Evolutionary conservation across 176 grass and related monocot genomes (phyloP), one percentile per base, ranked within the genome.

Genomic region (Saccharum officinarum): DNA sequence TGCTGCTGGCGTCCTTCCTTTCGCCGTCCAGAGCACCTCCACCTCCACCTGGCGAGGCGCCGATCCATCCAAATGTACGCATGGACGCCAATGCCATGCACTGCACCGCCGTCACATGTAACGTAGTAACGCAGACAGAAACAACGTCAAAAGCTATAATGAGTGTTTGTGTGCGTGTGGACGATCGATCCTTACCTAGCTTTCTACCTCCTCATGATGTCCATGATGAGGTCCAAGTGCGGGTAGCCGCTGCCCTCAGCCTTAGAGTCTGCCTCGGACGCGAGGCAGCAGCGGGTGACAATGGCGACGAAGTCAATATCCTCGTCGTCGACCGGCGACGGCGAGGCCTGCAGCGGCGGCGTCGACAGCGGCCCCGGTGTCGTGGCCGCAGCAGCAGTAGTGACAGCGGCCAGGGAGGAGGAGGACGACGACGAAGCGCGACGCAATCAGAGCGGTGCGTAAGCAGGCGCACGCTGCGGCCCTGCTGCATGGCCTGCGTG

Each of bases 171-270:
- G 65, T 65, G 28, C 10, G 11, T 6, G 26, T 70, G 38, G 41
- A 73, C 25, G 46, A 50, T 17, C 1, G 5, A 50, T 57, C 54
- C 59, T 62, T 62, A 25, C n/a, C 59, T 88, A 62, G 7, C 31
- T 23, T 39, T 49, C 46, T 76, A 55, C 1, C 55, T 64, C 71
- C 69, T 22, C 47, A 85, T 14, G 33, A 86, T 41, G 67, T 88
- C 81, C 54, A 42, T 88, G 87, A 88, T 73, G 57, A 88, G 75
- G 62, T 88, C 86, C 6, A 71, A 11, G 22, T 88, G 74, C 16
- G 66, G 67, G 75, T 88, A 88, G 67, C 26, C 38, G 7, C 7
- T 16, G 7, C 54, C 7, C 5, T 22, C 54, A 10, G 50, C 17
- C n/a, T 73, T 1, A 3, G 63, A 11, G 3, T 40, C 71, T 8